Percentiles rank a stretch among this genome's conserved stretches.
phyloP scores from a whole-genome alignment of 768 basidiomycete species.

The Asterophora lycoperdoides region DNA sequence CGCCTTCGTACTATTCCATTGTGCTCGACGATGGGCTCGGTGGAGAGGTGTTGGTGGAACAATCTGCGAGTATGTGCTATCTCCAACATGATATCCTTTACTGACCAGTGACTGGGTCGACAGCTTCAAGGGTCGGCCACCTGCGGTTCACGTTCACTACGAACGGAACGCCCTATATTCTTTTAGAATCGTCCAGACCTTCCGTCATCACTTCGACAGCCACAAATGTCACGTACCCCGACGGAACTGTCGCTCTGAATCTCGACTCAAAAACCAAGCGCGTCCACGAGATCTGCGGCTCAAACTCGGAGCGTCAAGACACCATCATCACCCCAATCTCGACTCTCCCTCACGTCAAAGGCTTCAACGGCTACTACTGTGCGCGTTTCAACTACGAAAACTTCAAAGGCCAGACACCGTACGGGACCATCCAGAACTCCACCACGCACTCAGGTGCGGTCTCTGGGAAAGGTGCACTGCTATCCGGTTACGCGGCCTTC shows the following conservation, averaged over 20 bases:
- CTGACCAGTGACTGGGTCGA: conserved; percentile 7
- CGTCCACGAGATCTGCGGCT: conserved; percentile 53
- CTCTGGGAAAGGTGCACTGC: conserved; percentile 36
- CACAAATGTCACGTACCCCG: conserved; percentile 47
- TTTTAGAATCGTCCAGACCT: conserved; percentile 64
- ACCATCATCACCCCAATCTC: conserved; percentile 59
- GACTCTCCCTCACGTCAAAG: conserved; percentile 28
- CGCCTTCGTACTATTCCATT: conserved; percentile 53
- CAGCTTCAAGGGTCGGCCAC: conserved; percentile 75
- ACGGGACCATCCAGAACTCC: conserved; percentile 48
- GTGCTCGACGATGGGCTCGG: conserved; percentile 49
- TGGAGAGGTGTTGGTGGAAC: conserved; percentile 51
- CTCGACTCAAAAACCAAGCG: conserved; percentile 21
- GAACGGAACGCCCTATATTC: conserved; percentile 45
- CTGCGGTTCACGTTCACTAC: conserved; percentile 61
- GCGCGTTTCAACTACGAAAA: conserved; percentile 47
- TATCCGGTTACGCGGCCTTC: conserved; percentile 53
- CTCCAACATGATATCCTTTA: background rate
- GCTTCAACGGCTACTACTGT: conserved; percentile 57
- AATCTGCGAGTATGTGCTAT: conserved; percentile 52
- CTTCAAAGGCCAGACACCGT: conserved; percentile 16
- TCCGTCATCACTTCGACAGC: conserved; percentile 53
- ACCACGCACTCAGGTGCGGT: conserved; percentile 27
- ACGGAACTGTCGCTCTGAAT: conserved; percentile 44
- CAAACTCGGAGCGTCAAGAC: conserved; percentile 68